Evolutionary conservation across 352 stramenopile genomes (phyloP).

Genomic region (Pythium utonaiense): DNA sequence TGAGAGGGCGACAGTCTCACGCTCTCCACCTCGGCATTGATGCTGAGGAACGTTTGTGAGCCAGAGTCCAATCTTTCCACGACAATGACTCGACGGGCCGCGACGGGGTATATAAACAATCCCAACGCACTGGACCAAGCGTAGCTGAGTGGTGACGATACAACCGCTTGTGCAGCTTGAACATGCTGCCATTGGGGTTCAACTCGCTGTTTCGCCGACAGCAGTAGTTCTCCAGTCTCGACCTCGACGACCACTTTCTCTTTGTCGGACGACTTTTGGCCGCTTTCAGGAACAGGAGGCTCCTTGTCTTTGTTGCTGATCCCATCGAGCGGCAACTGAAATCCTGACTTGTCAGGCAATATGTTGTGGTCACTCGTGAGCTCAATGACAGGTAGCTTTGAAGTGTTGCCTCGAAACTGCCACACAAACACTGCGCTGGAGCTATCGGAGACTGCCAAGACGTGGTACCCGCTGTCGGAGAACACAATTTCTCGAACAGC

Average conservation of each 20-base stretch:
- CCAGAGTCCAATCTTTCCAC: constrained; percentile 17
- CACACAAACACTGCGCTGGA: constrained; percentile 56
- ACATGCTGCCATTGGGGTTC: constrained; percentile 11
- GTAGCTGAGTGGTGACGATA: not conserved
- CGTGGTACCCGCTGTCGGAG: constrained; percentile 30
- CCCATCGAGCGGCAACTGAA: not conserved
- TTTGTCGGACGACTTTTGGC: not conserved
- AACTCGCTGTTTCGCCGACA: constrained; percentile 1
- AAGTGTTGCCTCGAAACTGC: constrained; percentile 49
- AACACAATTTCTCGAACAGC: constrained; percentile 39
- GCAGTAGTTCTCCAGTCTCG: not conserved
- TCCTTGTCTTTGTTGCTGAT: constrained; percentile 12
- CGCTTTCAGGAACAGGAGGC: not conserved
- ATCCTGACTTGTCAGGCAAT: not conserved
- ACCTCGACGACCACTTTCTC: not conserved
- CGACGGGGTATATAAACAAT: constrained; percentile 11
- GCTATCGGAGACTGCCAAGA: constrained; percentile 39
- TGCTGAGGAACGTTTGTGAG: constrained; percentile 4
- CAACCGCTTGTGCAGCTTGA: not conserved
- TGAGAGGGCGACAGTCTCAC: constrained; percentile 14
- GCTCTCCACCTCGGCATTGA: not conserved
- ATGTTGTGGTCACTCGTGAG: not conserved
- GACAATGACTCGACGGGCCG: not conserved
- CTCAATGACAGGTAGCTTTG: constrained; percentile 8
- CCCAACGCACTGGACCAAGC: constrained; percentile 9